A percentile compares a stretch with the other conserved stretches of the same genome.
phyloP scores from a whole-genome alignment of 305 asterid genomes.

The Fraxinus floribunda region DNA sequence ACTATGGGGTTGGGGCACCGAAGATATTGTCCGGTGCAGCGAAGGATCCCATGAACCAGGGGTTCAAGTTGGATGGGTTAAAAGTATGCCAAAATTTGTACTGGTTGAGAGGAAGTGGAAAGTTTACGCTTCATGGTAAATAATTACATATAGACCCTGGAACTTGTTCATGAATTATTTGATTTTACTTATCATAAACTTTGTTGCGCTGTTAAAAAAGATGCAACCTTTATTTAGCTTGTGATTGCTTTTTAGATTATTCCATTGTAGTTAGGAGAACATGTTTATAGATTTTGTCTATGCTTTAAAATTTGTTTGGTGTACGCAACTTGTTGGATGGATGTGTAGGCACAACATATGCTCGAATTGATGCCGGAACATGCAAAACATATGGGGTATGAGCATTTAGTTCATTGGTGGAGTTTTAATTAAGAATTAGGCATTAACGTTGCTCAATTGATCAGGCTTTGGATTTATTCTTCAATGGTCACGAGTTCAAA shows the following conservation, averaged over 20 bases:
- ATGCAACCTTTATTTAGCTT: background rate
- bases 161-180: background rate
- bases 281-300: background rate
- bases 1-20: slow-evolving; percentile 73
- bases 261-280: background rate
- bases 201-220: background rate
- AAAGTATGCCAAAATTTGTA: slow-evolving; percentile 71
- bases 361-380: background rate
- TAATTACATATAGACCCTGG: background rate
- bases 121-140: slow-evolving; percentile 73
- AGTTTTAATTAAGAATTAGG: background rate
- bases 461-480: too few species aligned
- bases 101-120: slow-evolving; percentile 95
- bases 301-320: background rate
- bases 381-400: background rate
- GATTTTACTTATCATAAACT: background rate
- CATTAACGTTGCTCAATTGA: too few species aligned
- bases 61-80: slow-evolving; percentile 94
- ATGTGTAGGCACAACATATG: background rate
- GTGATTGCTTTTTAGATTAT: background rate
- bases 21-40: slow-evolving; percentile 58
- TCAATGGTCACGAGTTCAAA: too few species aligned
- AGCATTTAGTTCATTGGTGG: slow-evolving; percentile 5
- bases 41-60: slow-evolving; percentile 62
- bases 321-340: slow-evolving; percentile 1